Conservation (phyloP, 2,329 filamentous ascomycete genomes). For the Hypoxylon sp. region DNA sequence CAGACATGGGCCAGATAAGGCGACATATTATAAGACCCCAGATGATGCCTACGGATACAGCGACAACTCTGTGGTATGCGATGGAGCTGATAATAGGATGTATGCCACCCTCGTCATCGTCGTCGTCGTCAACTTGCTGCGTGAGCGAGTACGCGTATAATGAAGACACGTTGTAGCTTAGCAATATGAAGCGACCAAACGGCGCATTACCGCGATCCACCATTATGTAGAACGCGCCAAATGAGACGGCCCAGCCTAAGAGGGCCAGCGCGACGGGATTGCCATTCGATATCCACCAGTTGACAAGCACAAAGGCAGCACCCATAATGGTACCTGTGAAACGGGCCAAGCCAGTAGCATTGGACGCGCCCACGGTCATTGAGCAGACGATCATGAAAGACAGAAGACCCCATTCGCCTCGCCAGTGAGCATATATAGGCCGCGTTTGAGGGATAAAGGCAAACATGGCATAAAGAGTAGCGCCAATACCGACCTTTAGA, state of each 20-base stretch:
- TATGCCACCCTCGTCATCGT: slow-evolving; percentile 89
- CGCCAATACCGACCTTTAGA: slow-evolving; percentile 92
- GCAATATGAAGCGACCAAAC: slow-evolving; percentile 91
- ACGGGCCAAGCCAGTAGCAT: slow-evolving; percentile 89
- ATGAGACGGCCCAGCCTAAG: slow-evolving; percentile 84
- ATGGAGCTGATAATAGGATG: slow-evolving; percentile 91
- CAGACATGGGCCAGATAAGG: slow-evolving; percentile 93
- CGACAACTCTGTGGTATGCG: slow-evolving; percentile 85
- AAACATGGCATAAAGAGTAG: slow-evolving; percentile 88
- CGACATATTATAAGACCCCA: slow-evolving; percentile 95
- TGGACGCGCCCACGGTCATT: slow-evolving; percentile 97
- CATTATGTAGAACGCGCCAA: slow-evolving; percentile 92
- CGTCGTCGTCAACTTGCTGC: slow-evolving; percentile 81
- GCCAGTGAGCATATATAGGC: slow-evolving; percentile 86
- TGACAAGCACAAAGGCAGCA: slow-evolving; percentile 78
- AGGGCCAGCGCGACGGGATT: slow-evolving; percentile 83
- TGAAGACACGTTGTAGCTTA: slow-evolving; percentile 96
- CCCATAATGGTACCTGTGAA: slow-evolving; percentile 90
- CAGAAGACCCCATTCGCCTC: slow-evolving; percentile 95
- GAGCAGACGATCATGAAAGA: slow-evolving; percentile 99
- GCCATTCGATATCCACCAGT: slow-evolving; percentile 83
- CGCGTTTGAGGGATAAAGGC: slow-evolving; percentile 86
- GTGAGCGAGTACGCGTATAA: slow-evolving; percentile 94
- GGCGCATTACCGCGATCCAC: slow-evolving; percentile 86
- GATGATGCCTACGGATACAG: slow-evolving; percentile 87